These are phyloP conservation scores for Trichoderma erinaceum DNA, from an alignment of 495 filamentous ascomycete genomes.

Conservation along the genomic window DNA sequence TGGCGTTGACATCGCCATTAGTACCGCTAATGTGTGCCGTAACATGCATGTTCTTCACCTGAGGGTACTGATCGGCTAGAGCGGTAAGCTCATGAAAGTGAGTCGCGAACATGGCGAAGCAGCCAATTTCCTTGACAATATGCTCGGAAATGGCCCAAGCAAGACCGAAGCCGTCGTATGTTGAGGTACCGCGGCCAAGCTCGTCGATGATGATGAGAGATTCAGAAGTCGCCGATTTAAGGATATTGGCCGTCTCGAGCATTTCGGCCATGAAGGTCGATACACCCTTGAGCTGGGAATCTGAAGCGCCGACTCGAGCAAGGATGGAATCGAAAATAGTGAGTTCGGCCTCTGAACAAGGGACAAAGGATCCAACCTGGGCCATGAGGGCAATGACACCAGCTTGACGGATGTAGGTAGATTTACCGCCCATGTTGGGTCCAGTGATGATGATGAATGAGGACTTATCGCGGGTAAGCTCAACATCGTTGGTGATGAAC, in stretches of 20 bases:
- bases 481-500: conserved; percentile 97
- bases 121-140: conserved; percentile 90
- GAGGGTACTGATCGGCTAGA: conserved; percentile 72
- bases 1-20: conserved; percentile 36
- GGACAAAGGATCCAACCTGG: conserved; percentile 94
- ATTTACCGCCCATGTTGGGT: conserved; percentile 99
- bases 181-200: conserved; percentile 94
- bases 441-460: conserved; percentile 97
- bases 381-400: conserved; percentile 98
- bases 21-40: conserved; percentile 83
- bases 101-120: conserved; percentile 90
- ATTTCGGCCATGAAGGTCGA: conserved; percentile 99
- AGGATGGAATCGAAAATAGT: conserved; percentile 98
- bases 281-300: conserved; percentile 95
- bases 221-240: conserved; percentile 91
- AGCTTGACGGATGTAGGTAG: conserved; percentile 96
- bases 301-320: conserved; percentile 88
- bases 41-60: conserved; percentile 90
- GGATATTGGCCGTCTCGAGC: conserved; percentile 97
- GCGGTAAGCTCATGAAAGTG: conserved; percentile 98
- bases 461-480: conserved; percentile 68
- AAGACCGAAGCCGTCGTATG: conserved; percentile 96
- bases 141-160: conserved; percentile 99
- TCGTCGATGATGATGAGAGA: conserved; percentile 98
- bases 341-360: conserved; percentile 81